phyloP scores from a whole-genome alignment of 768 basidiomycete genomes.

The Termitomyces titanicus region DNA sequence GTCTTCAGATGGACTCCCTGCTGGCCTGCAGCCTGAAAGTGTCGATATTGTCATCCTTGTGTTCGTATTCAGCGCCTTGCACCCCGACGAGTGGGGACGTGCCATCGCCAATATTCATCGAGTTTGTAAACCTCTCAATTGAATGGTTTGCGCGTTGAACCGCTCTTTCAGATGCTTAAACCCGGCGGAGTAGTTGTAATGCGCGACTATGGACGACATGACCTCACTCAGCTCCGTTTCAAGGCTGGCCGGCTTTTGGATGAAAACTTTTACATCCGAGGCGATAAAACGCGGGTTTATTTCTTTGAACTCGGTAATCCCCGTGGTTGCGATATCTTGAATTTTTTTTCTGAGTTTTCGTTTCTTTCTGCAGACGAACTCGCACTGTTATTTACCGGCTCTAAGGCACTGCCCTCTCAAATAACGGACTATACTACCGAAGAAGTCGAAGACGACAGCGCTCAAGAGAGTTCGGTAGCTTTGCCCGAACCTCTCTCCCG shows the following conservation, averaged over 20 bases:
- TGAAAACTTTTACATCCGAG: conserved; percentile 94
- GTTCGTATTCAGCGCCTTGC: conserved; percentile 90
- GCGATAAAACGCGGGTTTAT: conserved; percentile 96
- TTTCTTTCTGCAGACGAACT: conserved; percentile 57
- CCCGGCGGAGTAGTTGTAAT: conserved; percentile 82
- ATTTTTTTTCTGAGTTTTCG: conserved; percentile 1
- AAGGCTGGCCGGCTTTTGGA: conserved; percentile 83
- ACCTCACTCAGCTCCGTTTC: conserved; percentile 93
- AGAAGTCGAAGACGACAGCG: conserved; percentile 34
- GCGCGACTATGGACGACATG: conserved; percentile 93
- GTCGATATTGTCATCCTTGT: conserved; percentile 91
- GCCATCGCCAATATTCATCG: conserved; percentile 79
- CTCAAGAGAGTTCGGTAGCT: neutral
- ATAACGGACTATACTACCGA: conserved; percentile 27
- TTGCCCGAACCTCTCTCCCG: conserved; percentile 3
- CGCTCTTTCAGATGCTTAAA: conserved; percentile 68
- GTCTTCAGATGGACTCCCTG: conserved; percentile 55
- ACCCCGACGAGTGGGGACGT: conserved; percentile 86
- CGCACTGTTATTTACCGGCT: conserved; percentile 74
- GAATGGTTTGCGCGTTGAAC: neutral
- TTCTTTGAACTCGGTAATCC: conserved; percentile 84
- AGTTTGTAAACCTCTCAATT: conserved; percentile 35
- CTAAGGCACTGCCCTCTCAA: conserved; percentile 32
- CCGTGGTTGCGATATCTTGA: neutral
- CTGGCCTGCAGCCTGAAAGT: conserved; percentile 56